phyloP scores from a whole-genome alignment of 2,329 filamentous ascomycete species.

The Achaetomium macrosporum region DNA sequence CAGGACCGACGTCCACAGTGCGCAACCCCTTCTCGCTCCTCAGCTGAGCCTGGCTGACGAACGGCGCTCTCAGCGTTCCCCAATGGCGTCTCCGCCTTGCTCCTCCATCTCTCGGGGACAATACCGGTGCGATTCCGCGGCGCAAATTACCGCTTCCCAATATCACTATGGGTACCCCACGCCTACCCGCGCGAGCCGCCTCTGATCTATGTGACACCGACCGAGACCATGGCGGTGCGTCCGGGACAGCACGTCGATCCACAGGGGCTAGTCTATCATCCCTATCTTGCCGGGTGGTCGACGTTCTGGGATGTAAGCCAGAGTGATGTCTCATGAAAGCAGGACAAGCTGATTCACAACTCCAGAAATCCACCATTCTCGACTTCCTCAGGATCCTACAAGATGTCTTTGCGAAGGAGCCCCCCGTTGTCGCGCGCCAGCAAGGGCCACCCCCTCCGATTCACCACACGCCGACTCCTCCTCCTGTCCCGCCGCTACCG shows the following conservation, averaged over 20 bases:
- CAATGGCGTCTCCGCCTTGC: conserved; percentile 76
- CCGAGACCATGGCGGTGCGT: conserved; percentile 79
- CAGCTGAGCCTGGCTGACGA: conserved; percentile 9
- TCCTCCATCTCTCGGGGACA: conserved; percentile 81
- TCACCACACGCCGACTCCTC: conserved; percentile 43
- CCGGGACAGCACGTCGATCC: conserved; percentile 93
- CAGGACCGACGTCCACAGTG: conserved; percentile 93
- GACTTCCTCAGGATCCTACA: conserved; percentile 78
- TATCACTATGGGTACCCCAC: conserved; percentile 90
- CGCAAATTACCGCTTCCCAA: conserved; percentile 80
- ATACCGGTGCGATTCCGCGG: conserved; percentile 89
- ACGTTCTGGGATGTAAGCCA: conserved; percentile 74
- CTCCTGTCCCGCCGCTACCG: conserved; percentile 67
- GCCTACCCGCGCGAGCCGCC: conserved; percentile 82
- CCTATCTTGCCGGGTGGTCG: conserved; percentile 85
- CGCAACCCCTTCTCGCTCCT: conserved; percentile 26
- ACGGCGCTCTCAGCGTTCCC: conserved; percentile 62
- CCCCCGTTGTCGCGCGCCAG: conserved; percentile 75
- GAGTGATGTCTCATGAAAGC: fast-evolving
- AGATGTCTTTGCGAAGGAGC: conserved; percentile 90
- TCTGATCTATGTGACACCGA: conserved; percentile 82
- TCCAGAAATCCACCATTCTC: conserved; percentile 70
- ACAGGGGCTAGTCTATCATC: conserved; percentile 91
- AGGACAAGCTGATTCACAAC: conserved; percentile 15
- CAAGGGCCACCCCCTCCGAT: conserved; percentile 39